Evolutionary conservation across 2,329 filamentous ascomycete species (phyloP).

Genomic region (Cadophora sp.): DNA sequence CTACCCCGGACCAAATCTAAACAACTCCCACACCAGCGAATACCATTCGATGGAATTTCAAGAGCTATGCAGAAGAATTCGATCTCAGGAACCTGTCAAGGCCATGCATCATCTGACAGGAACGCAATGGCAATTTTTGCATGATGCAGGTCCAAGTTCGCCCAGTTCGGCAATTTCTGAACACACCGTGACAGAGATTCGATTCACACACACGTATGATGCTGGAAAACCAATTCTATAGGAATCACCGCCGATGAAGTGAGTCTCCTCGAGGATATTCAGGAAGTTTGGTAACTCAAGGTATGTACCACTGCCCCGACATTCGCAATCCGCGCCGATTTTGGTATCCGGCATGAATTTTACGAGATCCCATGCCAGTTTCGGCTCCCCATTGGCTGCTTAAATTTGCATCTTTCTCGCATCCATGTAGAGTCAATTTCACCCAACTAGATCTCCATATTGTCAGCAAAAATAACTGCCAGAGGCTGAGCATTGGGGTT

Average conservation of each 20-base stretch:
- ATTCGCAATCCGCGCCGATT: not conserved
- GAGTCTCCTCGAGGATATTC: not conserved
- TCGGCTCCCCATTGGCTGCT: not conserved
- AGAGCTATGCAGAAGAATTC: not conserved
- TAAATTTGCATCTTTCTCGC: not conserved
- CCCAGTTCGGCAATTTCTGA: not conserved
- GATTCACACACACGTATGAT: not conserved
- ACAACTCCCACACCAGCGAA: constrained; percentile 33
- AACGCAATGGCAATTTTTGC: not conserved
- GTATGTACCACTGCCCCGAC: not conserved
- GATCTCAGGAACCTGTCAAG: constrained; percentile 14
- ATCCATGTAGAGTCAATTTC: not conserved
- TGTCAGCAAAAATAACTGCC: not conserved
- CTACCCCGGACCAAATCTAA: constrained; percentile 25
- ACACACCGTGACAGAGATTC: not conserved
- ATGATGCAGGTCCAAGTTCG: constrained; percentile 1
- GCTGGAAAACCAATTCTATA: not conserved
- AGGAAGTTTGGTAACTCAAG: not conserved
- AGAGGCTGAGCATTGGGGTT: not conserved
- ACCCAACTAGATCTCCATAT: not conserved
- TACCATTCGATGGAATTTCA: constrained; percentile 14
- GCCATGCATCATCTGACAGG: constrained; percentile 21
- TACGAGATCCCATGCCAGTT: not conserved
- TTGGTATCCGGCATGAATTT: not conserved
- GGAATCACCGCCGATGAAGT: not conserved